phyloP scores from a whole-genome alignment of 805 yeast species.

The Tetrapisispora taiwanensis region DNA sequence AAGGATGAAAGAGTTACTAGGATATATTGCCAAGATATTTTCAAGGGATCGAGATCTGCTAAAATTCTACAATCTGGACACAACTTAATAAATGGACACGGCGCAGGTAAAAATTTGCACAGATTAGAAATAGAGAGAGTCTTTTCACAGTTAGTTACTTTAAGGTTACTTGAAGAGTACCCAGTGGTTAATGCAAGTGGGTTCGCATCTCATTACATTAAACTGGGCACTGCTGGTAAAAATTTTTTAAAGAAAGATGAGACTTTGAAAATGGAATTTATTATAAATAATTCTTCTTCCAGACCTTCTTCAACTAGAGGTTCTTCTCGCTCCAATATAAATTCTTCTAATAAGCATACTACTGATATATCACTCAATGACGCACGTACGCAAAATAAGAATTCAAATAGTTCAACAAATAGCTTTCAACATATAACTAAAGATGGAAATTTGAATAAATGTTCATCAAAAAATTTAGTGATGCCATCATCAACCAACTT shows the following conservation, averaged over 20 bases:
- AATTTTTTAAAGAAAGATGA: slow-evolving; percentile 36
- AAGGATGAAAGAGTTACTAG: slow-evolving; percentile 60
- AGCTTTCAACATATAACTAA: background rate
- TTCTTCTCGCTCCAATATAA: background rate
- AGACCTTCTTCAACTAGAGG: slow-evolving; percentile 8
- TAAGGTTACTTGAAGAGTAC: slow-evolving; percentile 58
- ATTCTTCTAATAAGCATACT: background rate
- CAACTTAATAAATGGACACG: slow-evolving; percentile 50
- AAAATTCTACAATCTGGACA: slow-evolving; percentile 57
- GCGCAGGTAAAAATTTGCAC: slow-evolving; percentile 53
- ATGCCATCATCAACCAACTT: background rate
- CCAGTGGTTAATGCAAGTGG: slow-evolving; percentile 68
- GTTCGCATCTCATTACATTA: slow-evolving; percentile 69
- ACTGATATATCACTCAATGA: background rate
- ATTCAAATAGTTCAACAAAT: no score
- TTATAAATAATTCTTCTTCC: slow-evolving; percentile 16
- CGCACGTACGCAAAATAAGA: no score
- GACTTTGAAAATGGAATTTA: slow-evolving; percentile 44
- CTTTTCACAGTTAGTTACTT: slow-evolving; percentile 64
- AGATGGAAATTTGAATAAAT: background rate
- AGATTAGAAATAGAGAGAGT: slow-evolving; percentile 71
- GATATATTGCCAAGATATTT: slow-evolving; percentile 73
- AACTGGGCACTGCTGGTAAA: slow-evolving; percentile 46
- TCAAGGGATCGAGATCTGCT: slow-evolving; percentile 60
- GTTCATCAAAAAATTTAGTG: background rate